Evolutionary conservation across 441 rosid genomes (phyloP).

Genomic region (Lepidium campestre): DNA sequence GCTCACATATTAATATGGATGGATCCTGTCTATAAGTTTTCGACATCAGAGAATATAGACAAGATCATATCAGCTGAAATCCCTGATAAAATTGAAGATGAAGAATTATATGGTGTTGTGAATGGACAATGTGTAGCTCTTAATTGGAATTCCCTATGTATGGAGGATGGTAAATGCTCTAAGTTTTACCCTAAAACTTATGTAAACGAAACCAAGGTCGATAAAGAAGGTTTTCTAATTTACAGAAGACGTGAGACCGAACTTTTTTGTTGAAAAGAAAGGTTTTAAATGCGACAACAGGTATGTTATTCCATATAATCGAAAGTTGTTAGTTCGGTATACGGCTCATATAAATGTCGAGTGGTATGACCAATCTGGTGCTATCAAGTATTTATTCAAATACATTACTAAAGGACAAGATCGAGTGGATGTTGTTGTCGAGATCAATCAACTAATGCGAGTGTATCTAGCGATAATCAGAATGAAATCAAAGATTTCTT

Average conservation of each 20-base stretch:
- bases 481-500: not conserved
- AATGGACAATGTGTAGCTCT: not conserved
- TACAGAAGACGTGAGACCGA: not conserved
- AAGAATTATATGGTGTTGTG: too few species aligned
- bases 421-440: not conserved
- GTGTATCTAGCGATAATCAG: too few species aligned
- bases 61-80: too few species aligned
- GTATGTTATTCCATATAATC: not conserved
- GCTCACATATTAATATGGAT: too few species aligned
- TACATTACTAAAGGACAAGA: not conserved
- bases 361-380: not conserved
- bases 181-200: not conserved
- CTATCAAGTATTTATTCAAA: not conserved
- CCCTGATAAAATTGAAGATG: too few species aligned
- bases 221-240: not conserved
- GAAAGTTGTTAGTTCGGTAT: not conserved
- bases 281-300: not conserved
- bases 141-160: not conserved
- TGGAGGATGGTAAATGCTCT: not conserved
- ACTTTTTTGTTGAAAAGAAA: not conserved
- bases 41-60: too few species aligned
- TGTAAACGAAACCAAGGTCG: not conserved
- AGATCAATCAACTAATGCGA: not conserved
- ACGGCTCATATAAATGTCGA: not conserved
- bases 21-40: too few species aligned